Evolutionary conservation across 345 rosid genomes (phyloP).

Genomic region (Heritiera fomes): DNA sequence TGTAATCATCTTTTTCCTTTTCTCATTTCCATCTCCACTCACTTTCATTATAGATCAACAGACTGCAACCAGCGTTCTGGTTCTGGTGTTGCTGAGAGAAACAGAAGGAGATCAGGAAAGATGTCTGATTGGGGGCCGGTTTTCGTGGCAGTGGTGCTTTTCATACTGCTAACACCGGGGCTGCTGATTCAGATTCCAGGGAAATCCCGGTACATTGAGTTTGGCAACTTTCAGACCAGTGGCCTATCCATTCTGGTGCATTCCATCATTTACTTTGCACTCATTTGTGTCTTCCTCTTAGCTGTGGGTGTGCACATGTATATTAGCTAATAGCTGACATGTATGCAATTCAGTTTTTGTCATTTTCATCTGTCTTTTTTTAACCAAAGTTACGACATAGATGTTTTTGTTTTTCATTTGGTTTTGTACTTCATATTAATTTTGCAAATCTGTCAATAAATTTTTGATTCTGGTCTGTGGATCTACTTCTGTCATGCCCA

Average conservation of each 20-base stretch:
- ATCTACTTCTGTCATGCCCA: background rate
- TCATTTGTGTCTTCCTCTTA: constrained; percentile 82
- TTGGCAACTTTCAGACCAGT: constrained; percentile 87
- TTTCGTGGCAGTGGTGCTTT: constrained; percentile 79
- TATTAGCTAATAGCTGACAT: constrained; percentile 40
- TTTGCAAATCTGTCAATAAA: background rate
- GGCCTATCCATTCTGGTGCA: constrained; percentile 83
- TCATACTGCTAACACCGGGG: constrained; percentile 81
- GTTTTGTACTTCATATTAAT: background rate
- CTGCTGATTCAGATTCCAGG: constrained; percentile 84
- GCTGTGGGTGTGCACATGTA: constrained; percentile 82
- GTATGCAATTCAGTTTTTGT: background rate
- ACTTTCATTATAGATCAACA: background rate
- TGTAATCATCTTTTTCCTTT: constrained; percentile 10
- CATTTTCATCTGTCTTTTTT: background rate
- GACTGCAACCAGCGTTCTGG: background rate
- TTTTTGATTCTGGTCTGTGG: constrained; percentile 2
- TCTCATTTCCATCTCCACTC: background rate
- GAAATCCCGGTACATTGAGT: constrained; percentile 50
- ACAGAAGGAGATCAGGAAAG: constrained; percentile 6
- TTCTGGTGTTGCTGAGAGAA: constrained; percentile 1
- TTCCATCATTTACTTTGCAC: constrained; percentile 67
- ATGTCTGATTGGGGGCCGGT: constrained; percentile 99
- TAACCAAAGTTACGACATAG: background rate
- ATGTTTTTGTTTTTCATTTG: background rate